Conservation (phyloP, 495 filamentous ascomycete genomes). For the Trichoderma reesei region DNA sequence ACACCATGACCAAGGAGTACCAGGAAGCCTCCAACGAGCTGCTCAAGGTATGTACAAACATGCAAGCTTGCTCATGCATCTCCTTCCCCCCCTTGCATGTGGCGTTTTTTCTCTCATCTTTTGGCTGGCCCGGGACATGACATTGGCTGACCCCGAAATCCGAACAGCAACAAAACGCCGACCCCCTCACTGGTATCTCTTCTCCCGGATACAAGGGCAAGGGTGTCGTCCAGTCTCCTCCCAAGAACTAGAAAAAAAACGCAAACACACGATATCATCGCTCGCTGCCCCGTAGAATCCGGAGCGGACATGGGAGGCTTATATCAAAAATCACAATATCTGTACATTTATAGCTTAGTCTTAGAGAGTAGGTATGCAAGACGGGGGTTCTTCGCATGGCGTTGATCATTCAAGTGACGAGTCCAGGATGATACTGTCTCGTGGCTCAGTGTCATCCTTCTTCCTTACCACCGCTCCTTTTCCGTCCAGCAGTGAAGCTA, state of each 20-base stretch:
- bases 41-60: conserved; percentile 53
- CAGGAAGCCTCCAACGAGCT: conserved; percentile 89
- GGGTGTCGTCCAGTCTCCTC: conserved; percentile 69
- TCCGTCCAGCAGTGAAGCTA: not conserved
- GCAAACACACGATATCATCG: not conserved
- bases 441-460: not conserved
- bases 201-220: conserved; percentile 70
- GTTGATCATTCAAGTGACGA: conserved; percentile 9
- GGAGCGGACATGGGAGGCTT: not conserved
- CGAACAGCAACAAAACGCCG: conserved; percentile 66
- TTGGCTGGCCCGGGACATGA: not conserved
- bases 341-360: conserved; percentile 8
- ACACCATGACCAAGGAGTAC: conserved; percentile 91
- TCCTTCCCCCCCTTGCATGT: too few relatives aligned
- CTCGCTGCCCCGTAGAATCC: not conserved
- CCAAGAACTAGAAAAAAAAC: conserved; percentile 18
- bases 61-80: too few relatives aligned
- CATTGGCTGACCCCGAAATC: conserved; percentile 15
- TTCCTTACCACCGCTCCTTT: not conserved
- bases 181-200: conserved; percentile 82
- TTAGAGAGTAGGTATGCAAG: conserved; percentile 3
- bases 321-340: not conserved
- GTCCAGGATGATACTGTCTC: conserved; percentile 12
- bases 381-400: not conserved
- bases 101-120: too few relatives aligned